Percentiles rank a stretch among this genome's conserved stretches.
phyloP scores from a whole-genome alignment of 805 yeast species.

The Torulaspora delbrueckii region DNA sequence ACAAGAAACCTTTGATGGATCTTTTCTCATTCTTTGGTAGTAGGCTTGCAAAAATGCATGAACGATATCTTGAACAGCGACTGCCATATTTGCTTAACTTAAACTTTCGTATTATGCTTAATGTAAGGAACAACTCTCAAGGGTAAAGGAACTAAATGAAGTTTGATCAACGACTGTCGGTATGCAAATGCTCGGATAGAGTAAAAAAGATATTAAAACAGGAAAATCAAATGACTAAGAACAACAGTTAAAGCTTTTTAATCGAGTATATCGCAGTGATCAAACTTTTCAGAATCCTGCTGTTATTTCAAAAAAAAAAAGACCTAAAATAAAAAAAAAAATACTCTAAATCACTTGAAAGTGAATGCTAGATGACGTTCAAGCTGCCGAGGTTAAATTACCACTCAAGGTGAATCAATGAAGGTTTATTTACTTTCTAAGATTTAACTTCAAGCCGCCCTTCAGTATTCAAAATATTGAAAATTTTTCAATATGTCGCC shows the following conservation, averaged over 20 bases:
- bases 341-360: not conserved
- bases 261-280: not conserved
- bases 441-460: not conserved
- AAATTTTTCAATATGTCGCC: conserved; percentile 4
- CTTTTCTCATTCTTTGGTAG: conserved; percentile 43
- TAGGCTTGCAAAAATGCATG: conserved; percentile 47
- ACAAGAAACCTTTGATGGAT: conserved; percentile 40
- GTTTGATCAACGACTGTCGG: not conserved
- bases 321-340: not conserved
- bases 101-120: not conserved
- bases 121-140: not conserved
- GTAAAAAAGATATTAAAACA: not conserved
- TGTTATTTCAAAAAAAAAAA: not conserved
- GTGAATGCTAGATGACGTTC: conserved; percentile 1
- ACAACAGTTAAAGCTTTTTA: not conserved
- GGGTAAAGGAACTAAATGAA: not conserved
- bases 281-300: not conserved
- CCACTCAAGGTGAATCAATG: not conserved
- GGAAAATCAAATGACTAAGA: conserved; percentile 1
- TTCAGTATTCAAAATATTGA: not conserved
- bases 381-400: not conserved
- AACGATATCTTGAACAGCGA: conserved; percentile 40
- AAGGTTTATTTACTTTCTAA: not conserved
- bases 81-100: conserved; percentile 14
- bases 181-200: not conserved